Conservation (phyloP, 495 filamentous ascomycete species). For the Penicillium subrubescens region DNA sequence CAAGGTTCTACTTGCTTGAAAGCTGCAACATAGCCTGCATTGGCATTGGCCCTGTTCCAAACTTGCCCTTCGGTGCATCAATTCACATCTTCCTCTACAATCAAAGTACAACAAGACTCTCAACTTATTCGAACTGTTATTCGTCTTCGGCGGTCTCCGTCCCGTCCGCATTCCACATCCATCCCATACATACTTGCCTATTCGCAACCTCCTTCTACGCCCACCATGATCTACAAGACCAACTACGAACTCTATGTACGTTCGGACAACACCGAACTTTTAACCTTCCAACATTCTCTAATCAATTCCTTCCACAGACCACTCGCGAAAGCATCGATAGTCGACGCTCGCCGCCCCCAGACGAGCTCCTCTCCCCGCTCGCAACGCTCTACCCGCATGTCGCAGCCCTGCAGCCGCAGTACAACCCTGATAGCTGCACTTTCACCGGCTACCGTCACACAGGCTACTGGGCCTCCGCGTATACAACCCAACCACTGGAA, state of each 20-base stretch:
- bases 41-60: not conserved
- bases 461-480: conserved; percentile 42
- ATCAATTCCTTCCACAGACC: conserved; percentile 6
- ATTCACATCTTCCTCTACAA: not conserved
- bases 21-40: not conserved
- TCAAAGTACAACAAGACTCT: not conserved
- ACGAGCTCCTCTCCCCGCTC: conserved; percentile 43
- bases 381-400: conserved; percentile 46
- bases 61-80: not conserved
- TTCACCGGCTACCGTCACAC: conserved; percentile 41
- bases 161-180: not conserved
- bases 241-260: conserved; percentile 50
- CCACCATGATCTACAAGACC: conserved; percentile 45
- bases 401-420: conserved; percentile 40
- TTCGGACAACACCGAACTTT: conserved; percentile 8
- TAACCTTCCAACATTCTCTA: conserved; percentile 4
- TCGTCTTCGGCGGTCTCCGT: conserved; percentile 6
- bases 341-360: conserved; percentile 30
- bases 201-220: not conserved
- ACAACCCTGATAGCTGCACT: conserved; percentile 40
- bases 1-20: not conserved
- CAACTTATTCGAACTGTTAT: not conserved
- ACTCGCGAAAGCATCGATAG: conserved; percentile 32
- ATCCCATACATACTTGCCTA: not conserved
- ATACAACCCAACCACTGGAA: conserved; percentile 32